Conservation (phyloP, 371 early-diverging fungal genomes). For the Haplosporangium sp. region DNA sequence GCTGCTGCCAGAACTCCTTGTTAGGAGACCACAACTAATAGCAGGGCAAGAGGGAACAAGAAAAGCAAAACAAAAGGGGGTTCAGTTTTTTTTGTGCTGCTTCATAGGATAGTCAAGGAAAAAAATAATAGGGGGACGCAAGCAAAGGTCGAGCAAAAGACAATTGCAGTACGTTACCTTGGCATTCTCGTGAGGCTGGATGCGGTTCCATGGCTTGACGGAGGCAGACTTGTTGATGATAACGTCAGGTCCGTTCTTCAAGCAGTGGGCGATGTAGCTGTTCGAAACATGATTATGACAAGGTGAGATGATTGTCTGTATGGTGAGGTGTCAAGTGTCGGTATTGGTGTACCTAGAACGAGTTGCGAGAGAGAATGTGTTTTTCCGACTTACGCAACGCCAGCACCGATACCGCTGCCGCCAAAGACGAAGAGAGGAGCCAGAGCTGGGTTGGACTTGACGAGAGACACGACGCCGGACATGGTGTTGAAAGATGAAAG, state of each 20-base stretch:
- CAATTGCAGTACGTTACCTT: constrained; percentile 36
- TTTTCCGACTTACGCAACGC: constrained; percentile 44
- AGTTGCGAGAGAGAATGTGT: neutral
- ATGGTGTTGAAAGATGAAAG: constrained; percentile 16
- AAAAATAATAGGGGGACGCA: neutral
- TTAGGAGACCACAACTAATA: constrained; percentile 52
- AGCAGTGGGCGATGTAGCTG: constrained; percentile 54
- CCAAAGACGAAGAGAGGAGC: constrained; percentile 55
- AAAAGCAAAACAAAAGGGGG: neutral
- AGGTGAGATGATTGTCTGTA: neutral
- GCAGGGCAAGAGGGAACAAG: neutral
- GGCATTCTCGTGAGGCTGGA: constrained; percentile 55
- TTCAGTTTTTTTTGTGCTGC: neutral
- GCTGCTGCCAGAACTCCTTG: constrained; percentile 51
- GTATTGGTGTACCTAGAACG: neutral
- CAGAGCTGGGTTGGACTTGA: constrained; percentile 51
- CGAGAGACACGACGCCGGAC: constrained; percentile 43
- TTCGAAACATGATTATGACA: neutral
- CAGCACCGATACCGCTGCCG: constrained; percentile 42
- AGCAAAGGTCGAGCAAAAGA: neutral
- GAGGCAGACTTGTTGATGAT: constrained; percentile 47
- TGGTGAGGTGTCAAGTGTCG: too few relatives aligned
- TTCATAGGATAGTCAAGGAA: neutral
- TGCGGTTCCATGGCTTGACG: constrained; percentile 55
- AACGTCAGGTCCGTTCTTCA: constrained; percentile 49